Base-by-base conservation (phyloP, 148 eudicot species). In the Chenopodium quinoa region DNA sequence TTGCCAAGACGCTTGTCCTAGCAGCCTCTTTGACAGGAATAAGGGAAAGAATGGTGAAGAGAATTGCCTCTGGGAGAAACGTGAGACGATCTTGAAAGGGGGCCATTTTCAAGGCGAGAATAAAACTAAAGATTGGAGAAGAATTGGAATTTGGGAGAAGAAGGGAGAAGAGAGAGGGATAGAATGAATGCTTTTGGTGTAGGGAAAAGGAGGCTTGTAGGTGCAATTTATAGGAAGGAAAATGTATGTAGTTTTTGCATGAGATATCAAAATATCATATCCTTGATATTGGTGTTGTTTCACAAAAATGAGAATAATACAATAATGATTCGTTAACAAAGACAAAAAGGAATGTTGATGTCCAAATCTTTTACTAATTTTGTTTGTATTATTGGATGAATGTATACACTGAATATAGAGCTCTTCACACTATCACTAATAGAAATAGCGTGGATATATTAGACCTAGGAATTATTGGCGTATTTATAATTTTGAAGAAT, bases 21-120 rank as follows among this genome's bases (percentile, higher is more conserved):
- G 78, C 86, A 0, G 88, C 90, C n/a, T 87, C 88, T 84, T 82
- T 78, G 67, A 86, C 44, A 3, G 90, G 88, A 58, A 89, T 54
- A 20, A 78, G n/a, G 12, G 90, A 89, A 29, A 87, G 54, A 25
- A 89, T 80, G 52, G 44, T 31, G 64, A 81, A 19, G 19, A 81
- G n/a, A 2, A 87, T 40, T 9, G 68, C 1, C 4, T 86, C 86
- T 7, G 84, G 63, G 7, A 87, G 71, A 8, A 16, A 22, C 5
- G 90, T 80, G 4, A 87, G 8, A 29, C 4, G 52, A 11, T 80
- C 71, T 68, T 16, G 23, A 64, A 3, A 3, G 4, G 27, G 7
- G 12, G 37, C 46, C 73, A 66, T 46, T 47, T 46, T 48, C 31
- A 10, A 9, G 60, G 11, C 66, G 0, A 62, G 9, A 62, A 7